Percentiles rank a stretch among this genome's conserved stretches.
These are phyloP conservation scores for Pythium diclinum DNA, from an alignment of 352 stramenopile species.

Conservation along the genomic window DNA sequence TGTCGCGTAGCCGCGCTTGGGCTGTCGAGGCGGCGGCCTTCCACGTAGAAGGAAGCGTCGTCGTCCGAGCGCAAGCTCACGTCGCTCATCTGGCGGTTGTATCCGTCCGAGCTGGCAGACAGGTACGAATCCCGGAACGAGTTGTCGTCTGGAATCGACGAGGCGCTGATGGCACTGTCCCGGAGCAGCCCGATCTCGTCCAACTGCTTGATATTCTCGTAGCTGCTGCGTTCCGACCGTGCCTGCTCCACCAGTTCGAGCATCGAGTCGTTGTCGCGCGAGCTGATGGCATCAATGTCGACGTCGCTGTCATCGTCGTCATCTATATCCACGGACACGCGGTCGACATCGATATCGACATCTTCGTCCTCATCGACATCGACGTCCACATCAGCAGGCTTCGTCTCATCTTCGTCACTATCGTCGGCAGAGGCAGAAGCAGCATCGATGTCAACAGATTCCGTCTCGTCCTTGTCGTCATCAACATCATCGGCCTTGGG, in stretches of 20 bases:
- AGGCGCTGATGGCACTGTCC: slow-evolving; percentile 8
- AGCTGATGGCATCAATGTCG: slow-evolving; percentile 18
- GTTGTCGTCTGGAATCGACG: background rate
- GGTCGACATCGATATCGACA: slow-evolving; percentile 23
- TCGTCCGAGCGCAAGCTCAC: slow-evolving; percentile 62
- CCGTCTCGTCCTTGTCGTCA: slow-evolving; percentile 22
- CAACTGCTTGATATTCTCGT: slow-evolving; percentile 27
- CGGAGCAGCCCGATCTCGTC: slow-evolving; percentile 21
- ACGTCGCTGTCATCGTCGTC: slow-evolving; percentile 34
- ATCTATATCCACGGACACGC: slow-evolving; percentile 29
- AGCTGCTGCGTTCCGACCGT: background rate
- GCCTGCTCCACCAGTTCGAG: slow-evolving; percentile 2
- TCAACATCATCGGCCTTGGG: slow-evolving; percentile 15
- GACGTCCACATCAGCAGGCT: slow-evolving; percentile 19
- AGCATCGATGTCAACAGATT: slow-evolving; percentile 27
- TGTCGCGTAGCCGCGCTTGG: slow-evolving; percentile 12
- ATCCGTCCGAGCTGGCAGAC: slow-evolving; percentile 32
- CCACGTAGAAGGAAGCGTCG: slow-evolving; percentile 53
- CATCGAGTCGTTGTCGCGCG: slow-evolving; percentile 21
- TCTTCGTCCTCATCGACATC: slow-evolving; percentile 13
- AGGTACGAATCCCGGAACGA: slow-evolving; percentile 41
- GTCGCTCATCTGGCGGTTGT: slow-evolving; percentile 21
- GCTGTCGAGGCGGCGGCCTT: slow-evolving; percentile 27
- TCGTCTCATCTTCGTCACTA: slow-evolving; percentile 29
- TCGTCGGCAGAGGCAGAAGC: slow-evolving; percentile 10